Evolutionary conservation across 129 eudicot genomes (phyloP), one percentile per base, ranked within the genome.

Genomic region (Saposhnikovia divaricata): DNA sequence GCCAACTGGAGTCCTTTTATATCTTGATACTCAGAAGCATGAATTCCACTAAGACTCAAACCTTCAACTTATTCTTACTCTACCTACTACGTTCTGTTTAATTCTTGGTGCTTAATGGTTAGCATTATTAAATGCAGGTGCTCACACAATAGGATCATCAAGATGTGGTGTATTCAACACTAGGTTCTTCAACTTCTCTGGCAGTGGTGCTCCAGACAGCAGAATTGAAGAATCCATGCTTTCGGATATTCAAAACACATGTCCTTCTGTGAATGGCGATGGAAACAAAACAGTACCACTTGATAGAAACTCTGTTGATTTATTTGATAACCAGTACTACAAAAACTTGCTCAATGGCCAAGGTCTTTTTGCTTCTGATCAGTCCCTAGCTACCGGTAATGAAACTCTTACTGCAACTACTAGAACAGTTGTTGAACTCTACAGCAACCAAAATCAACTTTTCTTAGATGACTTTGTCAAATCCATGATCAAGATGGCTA

Each of bases 401-500:
- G 78, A 57, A 10, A 88, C 86, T 27, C 34, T 44, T 46, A 68
- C 46, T 0, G 21, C 79, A 3, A 84, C 89, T 7, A 89, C 92
- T 59, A 86, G 74, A 76, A 72, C 31, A 28, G 18, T 86, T 25
- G 93, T 80, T 10, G 81, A 86, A 74, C 69, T 79, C 59, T 89
- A 84, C 77, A 86, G 90, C 78, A 76, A 46, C 19, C 77, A 81
- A 23, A 57, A 71, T 65, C 37, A n/a, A 6, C 81, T 61, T 47
- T 89, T 89, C 86, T 77, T 86, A 16, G 16, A n/a, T 37, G 86
- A 85, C 43, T 86, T 89, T 38, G 87, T 37, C 42, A 78, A 71
- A 31, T 82, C 90, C 25, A 89, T 89, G 93, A 83, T 89, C 44
- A 86, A 89, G 80, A 89, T 89, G 90, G 93, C 88, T n/a, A 87